Conservation (phyloP, 441 rosid species). For the Geranium incanum region DNA sequence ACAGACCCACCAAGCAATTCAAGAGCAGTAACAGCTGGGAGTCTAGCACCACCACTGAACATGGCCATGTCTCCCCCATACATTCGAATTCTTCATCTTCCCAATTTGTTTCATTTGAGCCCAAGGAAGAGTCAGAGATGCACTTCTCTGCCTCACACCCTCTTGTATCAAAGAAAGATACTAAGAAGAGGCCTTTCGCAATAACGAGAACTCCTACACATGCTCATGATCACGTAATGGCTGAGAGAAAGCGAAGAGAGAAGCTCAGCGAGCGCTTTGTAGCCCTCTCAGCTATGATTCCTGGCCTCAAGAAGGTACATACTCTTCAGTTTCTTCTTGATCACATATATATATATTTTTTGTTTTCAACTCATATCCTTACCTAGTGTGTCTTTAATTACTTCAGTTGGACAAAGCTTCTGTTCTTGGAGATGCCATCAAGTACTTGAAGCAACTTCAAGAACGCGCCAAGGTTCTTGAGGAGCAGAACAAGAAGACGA, state of each 20-base stretch:
- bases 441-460: constrained; percentile 49
- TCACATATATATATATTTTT: neutral
- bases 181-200: constrained; percentile 23
- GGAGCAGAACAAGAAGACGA: constrained; percentile 41
- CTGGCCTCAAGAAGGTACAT: constrained; percentile 64
- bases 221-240: constrained; percentile 61
- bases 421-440: constrained; percentile 50
- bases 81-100: neutral
- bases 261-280: constrained; percentile 62
- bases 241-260: constrained; percentile 70
- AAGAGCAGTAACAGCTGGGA: neutral
- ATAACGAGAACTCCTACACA: constrained; percentile 30
- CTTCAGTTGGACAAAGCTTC: constrained; percentile 59
- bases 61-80: neutral
- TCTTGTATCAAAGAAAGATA: constrained; percentile 20
- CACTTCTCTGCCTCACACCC: constrained; percentile 5
- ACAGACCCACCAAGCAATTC: neutral
- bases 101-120: constrained; percentile 2
- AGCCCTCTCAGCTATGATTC: constrained; percentile 69
- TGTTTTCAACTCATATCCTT: no score
- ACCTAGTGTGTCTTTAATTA: neutral
- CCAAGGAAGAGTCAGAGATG: constrained; percentile 19
- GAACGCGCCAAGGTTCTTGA: constrained; percentile 39
- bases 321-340: neutral
- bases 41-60: neutral